Conservation (phyloP, 2,329 filamentous ascomycete species). For the Alternaria ethzedia region DNA sequence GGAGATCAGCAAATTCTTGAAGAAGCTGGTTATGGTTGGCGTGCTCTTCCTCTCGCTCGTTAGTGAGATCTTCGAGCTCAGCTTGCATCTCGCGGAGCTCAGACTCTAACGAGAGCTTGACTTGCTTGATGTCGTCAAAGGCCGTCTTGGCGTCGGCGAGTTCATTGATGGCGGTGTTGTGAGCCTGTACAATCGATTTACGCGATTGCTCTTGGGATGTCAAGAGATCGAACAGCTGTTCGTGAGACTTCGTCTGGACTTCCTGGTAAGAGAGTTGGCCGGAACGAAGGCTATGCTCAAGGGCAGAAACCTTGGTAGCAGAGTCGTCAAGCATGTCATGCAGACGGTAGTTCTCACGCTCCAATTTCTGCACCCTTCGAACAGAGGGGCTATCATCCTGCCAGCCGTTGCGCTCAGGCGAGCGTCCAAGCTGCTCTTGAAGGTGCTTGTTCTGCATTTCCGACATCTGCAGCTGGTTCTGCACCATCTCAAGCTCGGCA, state of each 20-base stretch:
- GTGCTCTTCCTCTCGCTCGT: slow-evolving; percentile 83
- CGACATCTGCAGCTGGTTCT: slow-evolving; percentile 90
- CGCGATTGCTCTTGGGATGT: slow-evolving; percentile 92
- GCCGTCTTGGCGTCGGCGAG: slow-evolving; percentile 85
- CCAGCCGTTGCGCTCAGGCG: slow-evolving; percentile 65
- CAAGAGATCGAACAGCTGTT: slow-evolving; percentile 90
- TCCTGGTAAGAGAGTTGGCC: slow-evolving; percentile 90
- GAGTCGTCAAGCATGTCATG: slow-evolving; percentile 97
- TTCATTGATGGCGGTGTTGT: slow-evolving; percentile 85
- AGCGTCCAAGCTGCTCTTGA: slow-evolving; percentile 82
- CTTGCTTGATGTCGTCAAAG: slow-evolving; percentile 85
- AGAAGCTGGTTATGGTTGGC: slow-evolving; percentile 87
- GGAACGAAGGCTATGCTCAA: slow-evolving; percentile 85
- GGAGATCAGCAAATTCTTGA: slow-evolving; percentile 90
- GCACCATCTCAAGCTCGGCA: slow-evolving; percentile 86
- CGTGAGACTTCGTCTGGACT: slow-evolving; percentile 89
- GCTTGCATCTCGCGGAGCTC: slow-evolving; percentile 84
- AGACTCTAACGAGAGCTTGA: slow-evolving; percentile 79
- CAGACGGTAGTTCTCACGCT: slow-evolving; percentile 87
- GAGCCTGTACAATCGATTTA: slow-evolving; percentile 78
- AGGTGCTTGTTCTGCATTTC: slow-evolving; percentile 96
- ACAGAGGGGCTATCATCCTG: slow-evolving; percentile 80
- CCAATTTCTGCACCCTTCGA: slow-evolving; percentile 85
- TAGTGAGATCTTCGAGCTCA: slow-evolving; percentile 80
- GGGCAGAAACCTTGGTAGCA: slow-evolving; percentile 83